These are phyloP conservation scores for Prototheca stagnorum DNA, from an alignment of 163 green algal genomes.

Conservation along the genomic window DNA sequence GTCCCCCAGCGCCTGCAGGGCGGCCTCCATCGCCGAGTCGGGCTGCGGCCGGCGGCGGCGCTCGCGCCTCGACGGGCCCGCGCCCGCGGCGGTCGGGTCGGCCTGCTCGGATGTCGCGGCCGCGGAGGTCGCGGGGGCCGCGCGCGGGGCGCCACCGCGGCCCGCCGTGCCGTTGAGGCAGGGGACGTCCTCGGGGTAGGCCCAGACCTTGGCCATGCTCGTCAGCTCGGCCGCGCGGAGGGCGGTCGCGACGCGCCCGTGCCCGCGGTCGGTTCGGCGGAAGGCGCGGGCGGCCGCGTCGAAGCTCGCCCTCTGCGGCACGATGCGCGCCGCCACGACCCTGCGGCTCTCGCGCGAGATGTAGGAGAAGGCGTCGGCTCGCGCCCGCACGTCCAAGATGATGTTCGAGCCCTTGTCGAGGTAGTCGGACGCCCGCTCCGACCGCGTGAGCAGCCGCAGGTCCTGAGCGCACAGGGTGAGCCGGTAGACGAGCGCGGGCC, in stretches of 20 bases:
- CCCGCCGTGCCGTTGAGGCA: constrained; percentile 1
- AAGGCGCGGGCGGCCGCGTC: constrained; percentile 3
- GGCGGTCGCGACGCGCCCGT: no score
- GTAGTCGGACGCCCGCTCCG: constrained; percentile 1
- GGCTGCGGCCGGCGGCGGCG: background rate
- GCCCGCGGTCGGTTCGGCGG: no score
- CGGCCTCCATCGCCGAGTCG: no score
- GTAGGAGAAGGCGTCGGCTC: constrained; percentile 38
- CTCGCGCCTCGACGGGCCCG: no score
- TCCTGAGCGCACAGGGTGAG: constrained; percentile 6
- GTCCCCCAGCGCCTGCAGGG: no score
- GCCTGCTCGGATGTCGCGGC: background rate
- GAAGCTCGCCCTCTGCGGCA: constrained; percentile 11
- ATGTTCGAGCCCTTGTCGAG: constrained; percentile 3
- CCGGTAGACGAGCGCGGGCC: constrained; percentile 3
- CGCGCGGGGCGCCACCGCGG: background rate
- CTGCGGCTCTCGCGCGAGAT: constrained; percentile 9
- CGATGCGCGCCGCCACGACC: constrained; percentile 4
- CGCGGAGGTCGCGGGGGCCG: background rate
- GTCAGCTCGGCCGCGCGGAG: constrained; percentile 25
- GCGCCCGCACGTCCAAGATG: constrained; percentile 11
- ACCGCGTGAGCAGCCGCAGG: constrained; percentile 1
- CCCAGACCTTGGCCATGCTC: constrained; percentile 39
- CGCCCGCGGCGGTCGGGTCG: no score
- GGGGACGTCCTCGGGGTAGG: constrained; percentile 34